These are phyloP conservation scores for Mucor mucedo DNA, from an alignment of 371 early-diverging fungal species.

Conservation along the genomic window DNA sequence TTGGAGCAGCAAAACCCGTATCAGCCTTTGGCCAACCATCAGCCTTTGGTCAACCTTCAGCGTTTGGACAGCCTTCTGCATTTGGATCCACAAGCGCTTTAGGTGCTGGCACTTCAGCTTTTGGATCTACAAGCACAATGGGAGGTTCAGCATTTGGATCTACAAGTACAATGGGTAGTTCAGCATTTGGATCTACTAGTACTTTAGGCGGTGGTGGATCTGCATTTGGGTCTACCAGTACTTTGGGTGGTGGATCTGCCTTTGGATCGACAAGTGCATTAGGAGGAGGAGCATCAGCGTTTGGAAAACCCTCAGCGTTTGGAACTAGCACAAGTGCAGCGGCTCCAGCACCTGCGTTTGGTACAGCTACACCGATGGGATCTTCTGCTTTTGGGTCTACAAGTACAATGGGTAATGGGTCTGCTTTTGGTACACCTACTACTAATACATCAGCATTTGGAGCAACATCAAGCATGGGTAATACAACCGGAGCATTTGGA, in stretches of 20 bases:
- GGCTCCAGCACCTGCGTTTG: slow-evolving; percentile 29
- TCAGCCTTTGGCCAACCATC: slow-evolving; percentile 11
- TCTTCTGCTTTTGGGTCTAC: slow-evolving; percentile 22
- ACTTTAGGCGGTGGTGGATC: slow-evolving; percentile 21
- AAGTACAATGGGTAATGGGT: slow-evolving; percentile 9
- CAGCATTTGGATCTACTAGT: slow-evolving; percentile 20
- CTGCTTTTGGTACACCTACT: slow-evolving; percentile 24
- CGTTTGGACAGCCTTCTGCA: slow-evolving; percentile 24
- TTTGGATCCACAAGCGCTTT: slow-evolving; percentile 30
- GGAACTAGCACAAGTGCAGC: slow-evolving; percentile 19
- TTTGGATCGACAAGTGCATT: slow-evolving; percentile 29
- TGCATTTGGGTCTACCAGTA: slow-evolving; percentile 31
- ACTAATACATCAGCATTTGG: slow-evolving; percentile 36
- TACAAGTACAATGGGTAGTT: slow-evolving; percentile 17
- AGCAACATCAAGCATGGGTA: slow-evolving; percentile 18
- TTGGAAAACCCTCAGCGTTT: slow-evolving; percentile 39
- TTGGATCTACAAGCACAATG: slow-evolving; percentile 27
- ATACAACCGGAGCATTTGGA: not conserved
- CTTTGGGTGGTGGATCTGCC: slow-evolving; percentile 22
- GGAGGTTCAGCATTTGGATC: slow-evolving; percentile 40
- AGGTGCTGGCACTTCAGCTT: slow-evolving; percentile 27
- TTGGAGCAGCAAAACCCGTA: not conserved
- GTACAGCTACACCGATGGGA: slow-evolving; percentile 13
- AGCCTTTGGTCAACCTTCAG: slow-evolving; percentile 20
- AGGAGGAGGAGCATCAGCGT: slow-evolving; percentile 11